Evolutionary conservation across 805 yeast species (phyloP), one percentile per base, ranked within the genome.

Genomic region (Vanderwaltozyma verrucispora): DNA sequence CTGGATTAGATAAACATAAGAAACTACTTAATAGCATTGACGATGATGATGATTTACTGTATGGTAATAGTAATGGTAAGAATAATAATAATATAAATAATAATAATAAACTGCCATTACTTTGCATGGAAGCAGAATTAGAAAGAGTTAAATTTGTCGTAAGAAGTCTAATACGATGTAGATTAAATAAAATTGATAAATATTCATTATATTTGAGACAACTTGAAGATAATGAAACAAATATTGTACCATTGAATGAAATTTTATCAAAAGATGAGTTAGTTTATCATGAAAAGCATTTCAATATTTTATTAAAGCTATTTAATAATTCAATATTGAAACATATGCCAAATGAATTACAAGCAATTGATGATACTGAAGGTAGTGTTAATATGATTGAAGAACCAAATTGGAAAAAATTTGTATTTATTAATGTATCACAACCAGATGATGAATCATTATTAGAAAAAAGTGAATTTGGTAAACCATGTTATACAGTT

Each of bases 61-160:
- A 23, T 7, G 16, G 16, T 21, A 14, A 13, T 1, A 13, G 15
- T 14, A 17, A 24, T 28, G 39, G 42, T 20, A 44, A 37, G 15
- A 39, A 34, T 5, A 4, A 9, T 15, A 26, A 18, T 36, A 41
- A 4, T 40, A 35, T n/a, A 13, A 41, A 45, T 27, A 53, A 45
- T 32, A 50, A 49, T 17, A 67, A 63, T 36, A 88, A 88, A 52
- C 60, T 89, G 40, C 80, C 83, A 40, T 65, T 88, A 32, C 74
- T 92, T 64, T 74, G 94, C 18, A 78, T 89, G 48, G 98, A 92
- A 53, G 80, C 94, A 12, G 97, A 92, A 48, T 69, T 92, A 18
- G 97, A 92, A 50, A 65, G 98, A 39, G 73, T 86, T 23, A 85
- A 80, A 49, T 92, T 80, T 54, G 59, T 89, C 26, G 67, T 88